Conservation (phyloP, 176 grass and related monocot genomes). For the Coix lacrymajobi region DNA sequence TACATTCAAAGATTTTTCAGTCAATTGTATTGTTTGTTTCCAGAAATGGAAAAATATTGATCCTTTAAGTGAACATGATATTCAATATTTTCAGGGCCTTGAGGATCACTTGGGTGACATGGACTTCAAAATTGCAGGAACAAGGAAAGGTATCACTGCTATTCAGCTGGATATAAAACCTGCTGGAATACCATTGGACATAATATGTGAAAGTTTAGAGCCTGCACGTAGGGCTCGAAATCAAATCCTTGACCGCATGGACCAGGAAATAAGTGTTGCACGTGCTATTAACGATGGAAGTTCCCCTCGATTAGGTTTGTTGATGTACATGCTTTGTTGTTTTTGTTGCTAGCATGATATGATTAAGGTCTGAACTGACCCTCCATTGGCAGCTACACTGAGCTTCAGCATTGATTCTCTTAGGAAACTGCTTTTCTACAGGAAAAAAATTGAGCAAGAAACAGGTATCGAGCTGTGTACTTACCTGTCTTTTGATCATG, state of each 20-base stretch:
- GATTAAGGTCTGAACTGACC: slow-evolving; percentile 21
- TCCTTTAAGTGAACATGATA: slow-evolving; percentile 12
- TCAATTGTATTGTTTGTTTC: neutral
- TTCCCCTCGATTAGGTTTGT: slow-evolving; percentile 78
- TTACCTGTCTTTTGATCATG: neutral
- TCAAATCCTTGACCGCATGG: slow-evolving; percentile 93
- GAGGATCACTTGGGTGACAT: slow-evolving; percentile 97
- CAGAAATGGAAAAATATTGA: neutral
- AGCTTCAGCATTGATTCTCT: slow-evolving; percentile 68
- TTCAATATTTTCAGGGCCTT: slow-evolving; percentile 61
- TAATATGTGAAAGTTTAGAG: slow-evolving; percentile 92
- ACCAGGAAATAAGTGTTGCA: slow-evolving; percentile 82
- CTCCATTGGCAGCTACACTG: slow-evolving; percentile 61
- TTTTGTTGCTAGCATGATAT: slow-evolving; percentile 16
- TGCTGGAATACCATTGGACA: slow-evolving; percentile 94
- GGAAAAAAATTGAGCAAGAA: slow-evolving; percentile 90
- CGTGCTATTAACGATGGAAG: slow-evolving; percentile 67
- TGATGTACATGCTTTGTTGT: neutral
- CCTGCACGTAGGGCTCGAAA: slow-evolving; percentile 70
- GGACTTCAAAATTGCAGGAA: slow-evolving; percentile 99
- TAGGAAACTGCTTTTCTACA: slow-evolving; percentile 67
- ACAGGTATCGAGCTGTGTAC: slow-evolving; percentile 51
- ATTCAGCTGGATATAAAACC: slow-evolving; percentile 99
- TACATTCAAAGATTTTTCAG: neutral
- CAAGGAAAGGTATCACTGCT: slow-evolving; percentile 91